These are phyloP conservation scores for Agrocybe pediades DNA, from an alignment of 768 basidiomycete species.

Conservation along the genomic window DNA sequence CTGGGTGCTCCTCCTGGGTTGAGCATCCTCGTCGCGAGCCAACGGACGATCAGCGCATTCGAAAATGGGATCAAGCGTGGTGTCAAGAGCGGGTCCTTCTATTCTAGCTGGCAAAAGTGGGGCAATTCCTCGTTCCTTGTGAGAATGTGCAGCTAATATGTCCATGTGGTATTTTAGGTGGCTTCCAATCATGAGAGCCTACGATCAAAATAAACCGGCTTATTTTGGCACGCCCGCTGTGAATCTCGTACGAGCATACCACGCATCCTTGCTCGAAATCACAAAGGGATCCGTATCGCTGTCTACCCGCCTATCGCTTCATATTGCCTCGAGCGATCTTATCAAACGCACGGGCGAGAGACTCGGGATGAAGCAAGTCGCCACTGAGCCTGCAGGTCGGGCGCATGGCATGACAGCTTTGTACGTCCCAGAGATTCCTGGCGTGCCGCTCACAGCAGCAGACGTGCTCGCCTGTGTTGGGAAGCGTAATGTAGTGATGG, in stretches of 20 bases:
- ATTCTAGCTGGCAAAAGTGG: conserved; percentile 83
- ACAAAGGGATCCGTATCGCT: conserved; percentile 59
- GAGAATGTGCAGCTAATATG: not conserved
- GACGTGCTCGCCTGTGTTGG: conserved; percentile 71
- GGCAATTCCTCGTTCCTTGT: conserved; percentile 1
- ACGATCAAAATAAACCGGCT: conserved; percentile 70
- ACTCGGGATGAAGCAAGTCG: conserved; percentile 70
- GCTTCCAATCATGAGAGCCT: conserved; percentile 87
- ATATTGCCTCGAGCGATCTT: conserved; percentile 62
- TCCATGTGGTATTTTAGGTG: conserved; percentile 44
- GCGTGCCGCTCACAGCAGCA: conserved; percentile 54
- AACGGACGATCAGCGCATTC: conserved; percentile 62
- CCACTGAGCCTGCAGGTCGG: conserved; percentile 50
- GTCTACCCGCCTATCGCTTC: conserved; percentile 68
- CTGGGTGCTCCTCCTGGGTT: conserved; percentile 87
- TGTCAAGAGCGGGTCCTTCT: conserved; percentile 52
- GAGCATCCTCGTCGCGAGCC: conserved; percentile 75
- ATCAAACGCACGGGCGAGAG: conserved; percentile 63
- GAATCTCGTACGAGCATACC: conserved; percentile 84
- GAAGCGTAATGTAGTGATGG: conserved; percentile 70
- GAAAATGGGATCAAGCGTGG: conserved; percentile 17
- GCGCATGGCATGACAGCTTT: conserved; percentile 92
- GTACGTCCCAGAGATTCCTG: conserved; percentile 62
- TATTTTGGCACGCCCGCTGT: conserved; percentile 92
- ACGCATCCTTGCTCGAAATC: conserved; percentile 73